Evolutionary conservation across 2,329 filamentous ascomycete genomes (phyloP).

Genomic region (Colletotrichum orchidophilum): DNA sequence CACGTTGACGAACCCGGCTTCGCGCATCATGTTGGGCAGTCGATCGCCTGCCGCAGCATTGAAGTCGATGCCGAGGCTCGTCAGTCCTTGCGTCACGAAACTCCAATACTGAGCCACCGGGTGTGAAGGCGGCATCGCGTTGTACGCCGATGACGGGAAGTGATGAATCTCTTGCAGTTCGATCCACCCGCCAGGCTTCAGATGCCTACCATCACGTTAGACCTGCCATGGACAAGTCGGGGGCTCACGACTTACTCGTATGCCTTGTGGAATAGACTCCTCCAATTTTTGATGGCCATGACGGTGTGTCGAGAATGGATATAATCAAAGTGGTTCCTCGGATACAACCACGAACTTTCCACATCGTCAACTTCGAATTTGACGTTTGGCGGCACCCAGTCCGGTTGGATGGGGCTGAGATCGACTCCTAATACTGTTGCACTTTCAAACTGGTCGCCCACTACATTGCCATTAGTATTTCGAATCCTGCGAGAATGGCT

Average conservation of each 20-base stretch:
- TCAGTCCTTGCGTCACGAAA: constrained; percentile 54
- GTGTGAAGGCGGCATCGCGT: constrained; percentile 49
- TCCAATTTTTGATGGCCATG: constrained; percentile 66
- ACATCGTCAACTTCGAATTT: constrained; percentile 67
- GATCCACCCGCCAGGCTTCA: constrained; percentile 64
- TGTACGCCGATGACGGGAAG: constrained; percentile 54
- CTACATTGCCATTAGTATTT: constrained; percentile 10
- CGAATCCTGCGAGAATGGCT: constrained; percentile 13
- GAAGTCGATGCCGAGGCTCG: constrained; percentile 56
- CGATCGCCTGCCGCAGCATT: constrained; percentile 52
- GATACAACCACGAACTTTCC: constrained; percentile 65
- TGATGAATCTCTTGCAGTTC: constrained; percentile 65
- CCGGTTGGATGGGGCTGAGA: constrained; percentile 67
- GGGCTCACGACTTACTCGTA: constrained; percentile 52
- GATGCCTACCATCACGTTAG: constrained; percentile 47
- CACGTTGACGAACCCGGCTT: constrained; percentile 63
- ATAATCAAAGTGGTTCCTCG: constrained; percentile 65
- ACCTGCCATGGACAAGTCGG: neutral
- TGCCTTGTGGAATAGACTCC: constrained; percentile 54
- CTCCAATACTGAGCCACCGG: constrained; percentile 58
- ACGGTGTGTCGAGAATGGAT: constrained; percentile 68
- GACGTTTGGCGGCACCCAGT: constrained; percentile 64
- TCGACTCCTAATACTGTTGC: constrained; percentile 58
- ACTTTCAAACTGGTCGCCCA: constrained; percentile 50
- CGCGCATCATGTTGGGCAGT: constrained; percentile 55